A percentile compares a stretch with the other conserved stretches of the same genome.
Conservation (phyloP, 202 grass and related monocot species). For the Cymbopogon flexuosus region DNA sequence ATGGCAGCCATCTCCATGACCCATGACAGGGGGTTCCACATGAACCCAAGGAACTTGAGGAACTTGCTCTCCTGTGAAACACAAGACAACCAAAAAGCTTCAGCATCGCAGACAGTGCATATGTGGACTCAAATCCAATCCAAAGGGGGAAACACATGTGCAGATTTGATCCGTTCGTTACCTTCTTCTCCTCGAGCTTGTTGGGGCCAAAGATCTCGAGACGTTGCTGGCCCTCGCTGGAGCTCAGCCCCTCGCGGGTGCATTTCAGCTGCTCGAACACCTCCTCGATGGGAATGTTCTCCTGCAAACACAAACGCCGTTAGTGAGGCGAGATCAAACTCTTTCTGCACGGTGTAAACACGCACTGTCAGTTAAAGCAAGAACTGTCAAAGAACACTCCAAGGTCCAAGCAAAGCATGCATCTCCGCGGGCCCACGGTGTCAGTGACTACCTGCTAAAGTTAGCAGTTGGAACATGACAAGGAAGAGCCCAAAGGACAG, state of each 20-base stretch:
- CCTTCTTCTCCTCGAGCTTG: conserved; percentile 62
- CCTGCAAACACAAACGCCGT: conserved; percentile 38
- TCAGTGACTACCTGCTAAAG: conserved; percentile 5
- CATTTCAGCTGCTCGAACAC: conserved; percentile 97
- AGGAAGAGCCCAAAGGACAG: conserved; percentile 3
- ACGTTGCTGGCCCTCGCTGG: conserved; percentile 57
- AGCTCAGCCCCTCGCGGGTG: conserved; percentile 57
- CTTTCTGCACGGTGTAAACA: not conserved
- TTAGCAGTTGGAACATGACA: not conserved
- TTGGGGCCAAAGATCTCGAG: conserved; percentile 41
- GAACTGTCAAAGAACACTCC: not conserved
- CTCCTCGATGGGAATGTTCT: conserved; percentile 83
- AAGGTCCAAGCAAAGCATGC: not conserved
- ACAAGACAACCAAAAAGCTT: not conserved
- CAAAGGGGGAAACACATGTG: no score
- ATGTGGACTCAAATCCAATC: not conserved
- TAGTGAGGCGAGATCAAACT: not conserved
- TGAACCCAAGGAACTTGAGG: conserved; percentile 94
- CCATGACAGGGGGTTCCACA: conserved; percentile 97
- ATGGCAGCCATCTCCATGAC: conserved; percentile 96
- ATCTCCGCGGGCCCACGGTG: not conserved
- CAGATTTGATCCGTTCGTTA: not conserved
- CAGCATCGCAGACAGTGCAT: not conserved
- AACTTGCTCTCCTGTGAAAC: conserved; percentile 61
- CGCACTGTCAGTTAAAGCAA: not conserved